Evolutionary conservation across 2,329 filamentous ascomycete genomes (phyloP).

Genomic region (Penicillium olsonii): DNA sequence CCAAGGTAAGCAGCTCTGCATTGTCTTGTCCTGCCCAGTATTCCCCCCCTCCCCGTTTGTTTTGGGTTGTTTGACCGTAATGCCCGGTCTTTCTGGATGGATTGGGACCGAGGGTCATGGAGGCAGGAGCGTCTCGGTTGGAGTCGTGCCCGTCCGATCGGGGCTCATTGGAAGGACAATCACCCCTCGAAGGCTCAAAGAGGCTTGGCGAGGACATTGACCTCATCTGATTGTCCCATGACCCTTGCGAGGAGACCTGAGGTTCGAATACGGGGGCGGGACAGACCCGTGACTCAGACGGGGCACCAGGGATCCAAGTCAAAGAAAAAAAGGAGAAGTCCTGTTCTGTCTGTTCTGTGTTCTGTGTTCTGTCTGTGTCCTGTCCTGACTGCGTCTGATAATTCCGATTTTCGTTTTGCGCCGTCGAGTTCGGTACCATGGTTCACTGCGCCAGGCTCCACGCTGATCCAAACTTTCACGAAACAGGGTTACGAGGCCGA

Average conservation of each 20-base stretch:
- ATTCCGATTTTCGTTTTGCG: slow-evolving; percentile 3
- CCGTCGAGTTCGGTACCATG: slow-evolving; percentile 43
- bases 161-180: neutral
- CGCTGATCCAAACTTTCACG: slow-evolving; percentile 10
- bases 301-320: neutral
- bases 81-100: slow-evolving; percentile 1
- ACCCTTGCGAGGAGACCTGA: no score
- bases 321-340: neutral
- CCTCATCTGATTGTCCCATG: no score
- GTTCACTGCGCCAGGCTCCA: slow-evolving; percentile 33
- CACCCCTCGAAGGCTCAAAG: neutral
- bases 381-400: no score
- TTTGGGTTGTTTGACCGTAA: neutral
- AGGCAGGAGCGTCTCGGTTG: neutral
- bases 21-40: neutral
- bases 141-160: slow-evolving; percentile 5
- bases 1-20: slow-evolving; percentile 63
- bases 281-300: slow-evolving; percentile 23
- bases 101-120: neutral
- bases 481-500: slow-evolving; percentile 70
- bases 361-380: neutral
- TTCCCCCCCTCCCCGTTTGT: neutral
- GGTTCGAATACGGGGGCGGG: slow-evolving; percentile 27
- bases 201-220: neutral
- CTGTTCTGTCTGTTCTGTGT: neutral